Evolutionary conservation across 805 yeast species (phyloP).

Genomic region (Metschnikowia lachancei): DNA sequence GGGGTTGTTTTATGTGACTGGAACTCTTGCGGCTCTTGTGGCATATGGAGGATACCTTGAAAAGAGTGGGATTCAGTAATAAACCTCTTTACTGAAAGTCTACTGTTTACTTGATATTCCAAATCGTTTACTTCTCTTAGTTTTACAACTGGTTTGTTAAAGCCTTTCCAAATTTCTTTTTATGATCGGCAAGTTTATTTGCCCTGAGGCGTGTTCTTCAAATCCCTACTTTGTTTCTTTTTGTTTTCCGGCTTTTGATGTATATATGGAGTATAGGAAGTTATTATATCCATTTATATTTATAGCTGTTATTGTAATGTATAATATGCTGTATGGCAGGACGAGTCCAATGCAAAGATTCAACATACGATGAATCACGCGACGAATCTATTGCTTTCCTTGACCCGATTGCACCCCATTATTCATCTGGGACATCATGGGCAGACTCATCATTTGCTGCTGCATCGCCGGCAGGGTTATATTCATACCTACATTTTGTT

Average conservation of each 20-base stretch:
- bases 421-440: constrained; percentile 20
- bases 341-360: too few relatives aligned
- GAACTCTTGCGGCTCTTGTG: constrained; percentile 36
- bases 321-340: neutral
- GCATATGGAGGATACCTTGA: constrained; percentile 31
- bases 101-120: neutral
- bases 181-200: too few relatives aligned
- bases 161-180: too few relatives aligned
- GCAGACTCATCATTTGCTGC: constrained; percentile 22
- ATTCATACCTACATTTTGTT: constrained; percentile 16
- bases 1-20: constrained; percentile 31
- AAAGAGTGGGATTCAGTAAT: constrained; percentile 1
- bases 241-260: neutral
- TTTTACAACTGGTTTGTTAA: neutral
- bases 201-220: neutral
- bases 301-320: neutral
- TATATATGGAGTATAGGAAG: neutral
- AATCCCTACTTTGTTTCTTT: neutral
- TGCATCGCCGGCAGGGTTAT: constrained; percentile 20
- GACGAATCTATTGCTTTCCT: constrained; percentile 10
- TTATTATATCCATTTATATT: neutral
- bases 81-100: neutral
- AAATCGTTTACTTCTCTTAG: neutral
- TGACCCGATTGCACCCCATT: constrained; percentile 17
- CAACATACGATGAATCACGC: neutral